A percentile compares a stretch with the other conserved stretches of the same genome.
Evolutionary conservation across 768 basidiomycete species (phyloP).

Genomic region (Lactarius sanguifluus): DNA sequence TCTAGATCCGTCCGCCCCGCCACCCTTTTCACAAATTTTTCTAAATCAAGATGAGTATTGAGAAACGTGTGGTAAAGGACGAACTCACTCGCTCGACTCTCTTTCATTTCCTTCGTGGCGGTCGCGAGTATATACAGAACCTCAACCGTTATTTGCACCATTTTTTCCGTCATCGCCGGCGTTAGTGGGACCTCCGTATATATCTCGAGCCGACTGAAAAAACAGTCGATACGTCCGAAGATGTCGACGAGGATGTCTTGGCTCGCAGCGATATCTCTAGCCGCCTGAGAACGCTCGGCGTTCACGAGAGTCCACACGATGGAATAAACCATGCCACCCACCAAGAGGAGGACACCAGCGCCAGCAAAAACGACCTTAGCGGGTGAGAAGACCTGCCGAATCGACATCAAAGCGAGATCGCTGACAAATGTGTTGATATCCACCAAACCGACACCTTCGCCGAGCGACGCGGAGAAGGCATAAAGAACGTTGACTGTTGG

Average conservation of each 20-base stretch:
- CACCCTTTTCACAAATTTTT: not conserved
- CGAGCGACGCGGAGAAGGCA: not conserved
- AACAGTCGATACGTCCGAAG: not conserved
- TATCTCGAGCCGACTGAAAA: not conserved
- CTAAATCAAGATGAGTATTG: not conserved
- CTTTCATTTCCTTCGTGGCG: no score
- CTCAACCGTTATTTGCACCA: no score
- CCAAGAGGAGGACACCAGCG: not conserved
- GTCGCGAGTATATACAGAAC: no score
- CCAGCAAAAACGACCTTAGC: not conserved
- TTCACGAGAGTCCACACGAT: no score
- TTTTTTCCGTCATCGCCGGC: no score
- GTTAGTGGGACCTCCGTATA: no score
- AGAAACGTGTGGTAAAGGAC: no score
- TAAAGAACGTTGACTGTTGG: not conserved
- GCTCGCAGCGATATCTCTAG: not conserved
- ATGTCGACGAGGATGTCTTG: not conserved
- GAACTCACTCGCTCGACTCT: no score
- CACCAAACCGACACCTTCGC: not conserved
- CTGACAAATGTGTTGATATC: not conserved
- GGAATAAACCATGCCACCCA: not conserved
- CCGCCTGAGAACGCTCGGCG: no score
- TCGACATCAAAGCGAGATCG: not conserved
- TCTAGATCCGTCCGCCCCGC: not conserved
- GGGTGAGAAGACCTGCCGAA: not conserved